These are phyloP conservation scores for Alternaria brassicicola DNA, from an alignment of 2,329 filamentous ascomycete species.

Conservation along the genomic window DNA sequence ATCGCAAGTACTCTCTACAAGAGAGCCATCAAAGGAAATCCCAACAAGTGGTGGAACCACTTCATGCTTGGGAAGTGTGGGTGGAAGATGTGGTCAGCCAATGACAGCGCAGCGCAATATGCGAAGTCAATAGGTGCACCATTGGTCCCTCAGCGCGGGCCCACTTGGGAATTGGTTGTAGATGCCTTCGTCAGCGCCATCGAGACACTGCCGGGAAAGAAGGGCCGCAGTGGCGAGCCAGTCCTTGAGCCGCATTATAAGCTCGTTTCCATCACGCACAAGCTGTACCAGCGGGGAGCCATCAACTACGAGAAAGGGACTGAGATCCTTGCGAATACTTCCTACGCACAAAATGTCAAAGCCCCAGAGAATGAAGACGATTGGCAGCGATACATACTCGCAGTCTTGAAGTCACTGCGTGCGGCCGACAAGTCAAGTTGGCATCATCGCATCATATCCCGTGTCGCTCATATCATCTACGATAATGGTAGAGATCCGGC, in stretches of 20 bases:
- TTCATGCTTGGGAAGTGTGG: conserved; percentile 74
- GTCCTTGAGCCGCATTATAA: conserved; percentile 94
- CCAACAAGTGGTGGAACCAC: conserved; percentile 69
- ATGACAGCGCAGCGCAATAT: conserved; percentile 47
- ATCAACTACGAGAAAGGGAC: conserved; percentile 56
- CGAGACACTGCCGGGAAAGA: conserved; percentile 64
- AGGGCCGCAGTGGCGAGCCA: conserved; percentile 71
- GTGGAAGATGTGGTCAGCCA: conserved; percentile 70
- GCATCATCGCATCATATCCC: conserved; percentile 89
- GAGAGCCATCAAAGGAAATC: conserved; percentile 63
- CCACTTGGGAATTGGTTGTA: conserved; percentile 57
- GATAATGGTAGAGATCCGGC: conserved; percentile 60
- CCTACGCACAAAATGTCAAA: conserved; percentile 61
- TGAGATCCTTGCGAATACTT: conserved; percentile 59
- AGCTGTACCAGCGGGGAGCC: conserved; percentile 67
- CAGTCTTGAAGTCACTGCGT: conserved; percentile 64
- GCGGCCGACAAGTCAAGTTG: conserved; percentile 88
- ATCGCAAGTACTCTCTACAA: conserved; percentile 67
- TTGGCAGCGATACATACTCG: conserved; percentile 68
- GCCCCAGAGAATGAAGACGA: conserved; percentile 57
- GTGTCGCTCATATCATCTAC: conserved; percentile 69
- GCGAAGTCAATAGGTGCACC: conserved; percentile 40
- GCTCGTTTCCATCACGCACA: conserved; percentile 80
- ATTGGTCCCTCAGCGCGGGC: conserved; percentile 21
- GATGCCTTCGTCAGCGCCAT: conserved; percentile 65